Conservation (phyloP, 106 monocot species). For the Dendrobium chrysotoxum region DNA sequence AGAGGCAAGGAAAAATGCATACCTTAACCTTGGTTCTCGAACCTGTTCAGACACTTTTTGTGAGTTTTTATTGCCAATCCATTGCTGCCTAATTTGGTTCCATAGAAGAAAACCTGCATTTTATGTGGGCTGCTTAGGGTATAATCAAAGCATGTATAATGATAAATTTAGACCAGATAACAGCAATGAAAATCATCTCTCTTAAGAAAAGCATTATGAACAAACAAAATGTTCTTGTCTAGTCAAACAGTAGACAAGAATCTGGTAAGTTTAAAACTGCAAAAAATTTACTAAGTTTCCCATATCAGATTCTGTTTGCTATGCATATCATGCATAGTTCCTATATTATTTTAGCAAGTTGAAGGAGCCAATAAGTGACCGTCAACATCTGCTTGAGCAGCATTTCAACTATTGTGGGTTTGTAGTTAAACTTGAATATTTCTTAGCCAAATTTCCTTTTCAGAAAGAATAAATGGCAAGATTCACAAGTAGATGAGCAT, state of each 20-base stretch:
- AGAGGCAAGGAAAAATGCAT: slow-evolving; percentile 3
- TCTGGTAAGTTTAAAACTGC: not conserved
- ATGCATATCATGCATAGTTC: not conserved
- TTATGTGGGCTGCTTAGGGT: not conserved
- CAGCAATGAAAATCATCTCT: not conserved
- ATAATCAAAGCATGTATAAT: not conserved
- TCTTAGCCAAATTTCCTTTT: not conserved
- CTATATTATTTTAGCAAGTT: no score
- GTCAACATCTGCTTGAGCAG: not conserved
- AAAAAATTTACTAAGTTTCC: not conserved
- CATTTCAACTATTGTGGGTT: not conserved
- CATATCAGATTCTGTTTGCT: not conserved
- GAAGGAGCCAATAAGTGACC: not conserved
- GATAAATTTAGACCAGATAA: not conserved
- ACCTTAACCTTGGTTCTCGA: slow-evolving; percentile 48
- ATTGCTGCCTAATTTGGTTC: slow-evolving; percentile 55
- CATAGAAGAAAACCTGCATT: slow-evolving; percentile 46
- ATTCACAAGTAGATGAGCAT: not conserved
- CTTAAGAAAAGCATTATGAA: not conserved
- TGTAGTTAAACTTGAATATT: not conserved
- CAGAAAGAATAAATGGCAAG: not conserved
- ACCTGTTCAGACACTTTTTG: slow-evolving; percentile 12
- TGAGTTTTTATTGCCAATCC: slow-evolving; percentile 37
- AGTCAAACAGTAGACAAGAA: not conserved
- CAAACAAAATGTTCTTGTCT: not conserved